A percentile compares a stretch with the other conserved stretches of the same genome.
Evolutionary conservation across 352 stramenopile species (phyloP).

Genomic region (Phytophthora aleatoria): DNA sequence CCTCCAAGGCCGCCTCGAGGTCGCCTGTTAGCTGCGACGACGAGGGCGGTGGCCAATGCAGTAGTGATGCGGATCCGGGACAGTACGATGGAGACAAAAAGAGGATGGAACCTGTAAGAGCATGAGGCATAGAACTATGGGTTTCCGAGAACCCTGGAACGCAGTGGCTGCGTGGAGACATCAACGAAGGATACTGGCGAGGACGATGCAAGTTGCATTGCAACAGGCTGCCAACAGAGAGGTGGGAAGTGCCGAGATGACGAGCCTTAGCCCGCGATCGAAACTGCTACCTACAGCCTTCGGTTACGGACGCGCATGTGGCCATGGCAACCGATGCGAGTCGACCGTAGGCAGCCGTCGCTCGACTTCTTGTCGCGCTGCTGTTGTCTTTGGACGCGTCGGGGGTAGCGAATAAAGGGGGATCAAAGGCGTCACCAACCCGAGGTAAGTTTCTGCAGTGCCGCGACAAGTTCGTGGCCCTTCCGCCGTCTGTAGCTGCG

Average conservation of each 20-base stretch:
- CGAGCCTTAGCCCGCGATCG: background rate
- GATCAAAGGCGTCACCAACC: background rate
- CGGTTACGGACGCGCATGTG: background rate
- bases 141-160: no score
- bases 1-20: no score
- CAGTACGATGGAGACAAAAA: no score
- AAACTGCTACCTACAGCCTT: background rate
- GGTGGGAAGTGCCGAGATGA: background rate
- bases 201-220: no score
- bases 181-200: no score
- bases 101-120: no score
- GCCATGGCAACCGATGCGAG: background rate
- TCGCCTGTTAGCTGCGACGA: no score
- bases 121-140: no score
- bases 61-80: no score
- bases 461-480: constrained; percentile 6
- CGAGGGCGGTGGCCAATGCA: no score
- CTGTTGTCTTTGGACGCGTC: no score
- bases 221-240: background rate
- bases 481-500: constrained; percentile 6
- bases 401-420: background rate
- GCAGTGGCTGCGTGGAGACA: no score
- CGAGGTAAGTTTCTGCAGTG: background rate
- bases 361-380: background rate
- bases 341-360: background rate